Evolutionary conservation across 2,329 filamentous ascomycete genomes (phyloP), one percentile per base, ranked within the genome.

Genomic region (Ceratocystiopsis minuta): DNA sequence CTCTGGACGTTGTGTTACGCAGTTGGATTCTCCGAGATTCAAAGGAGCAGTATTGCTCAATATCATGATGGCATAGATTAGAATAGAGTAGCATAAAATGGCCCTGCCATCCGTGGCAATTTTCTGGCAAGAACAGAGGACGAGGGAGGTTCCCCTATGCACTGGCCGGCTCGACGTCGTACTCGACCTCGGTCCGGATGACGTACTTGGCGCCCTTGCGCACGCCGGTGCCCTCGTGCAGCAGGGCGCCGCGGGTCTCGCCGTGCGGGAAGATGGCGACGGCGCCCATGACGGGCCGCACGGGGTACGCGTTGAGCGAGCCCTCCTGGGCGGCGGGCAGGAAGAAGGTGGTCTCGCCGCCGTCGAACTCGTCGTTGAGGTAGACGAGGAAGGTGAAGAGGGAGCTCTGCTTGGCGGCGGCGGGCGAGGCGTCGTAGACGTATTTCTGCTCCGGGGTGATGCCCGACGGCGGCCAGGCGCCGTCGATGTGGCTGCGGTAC

Each of bases 211-310:
- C 72, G 0, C 74, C 76, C 50, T 70, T 72, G n/a, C 67, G 64
- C 0, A 83, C 78, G 0, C 78, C 78, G 0, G 78, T 81, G 0
- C 78, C 78, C 52, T 82, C 78, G 49, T 83, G 78, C 44, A 83
- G 51, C 42, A 81, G 54, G 6, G 75, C 75, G 0, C 75, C 75
- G 35, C 68, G 68, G 0, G 72, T 67, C 49, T 82, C 78, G 0
- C 78, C 78, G 43, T 83, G 78, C 0, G 78, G 77, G 47, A 83
- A 82, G 3, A 83, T 62, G 0, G 75, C 76, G 0, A 79, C 72
- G 37, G 66, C 69, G 5, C 78, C 78, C 69, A 80, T 78, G 11
- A 80, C 69, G 0, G 78, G 78, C 43, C 71, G 69, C 0, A 83
- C 69, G 0, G 75, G 73, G 49, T 81, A 80, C 0, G 78, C 78